Conservation (phyloP, 768 basidiomycete species). For the Boletus rubroflammeus region DNA sequence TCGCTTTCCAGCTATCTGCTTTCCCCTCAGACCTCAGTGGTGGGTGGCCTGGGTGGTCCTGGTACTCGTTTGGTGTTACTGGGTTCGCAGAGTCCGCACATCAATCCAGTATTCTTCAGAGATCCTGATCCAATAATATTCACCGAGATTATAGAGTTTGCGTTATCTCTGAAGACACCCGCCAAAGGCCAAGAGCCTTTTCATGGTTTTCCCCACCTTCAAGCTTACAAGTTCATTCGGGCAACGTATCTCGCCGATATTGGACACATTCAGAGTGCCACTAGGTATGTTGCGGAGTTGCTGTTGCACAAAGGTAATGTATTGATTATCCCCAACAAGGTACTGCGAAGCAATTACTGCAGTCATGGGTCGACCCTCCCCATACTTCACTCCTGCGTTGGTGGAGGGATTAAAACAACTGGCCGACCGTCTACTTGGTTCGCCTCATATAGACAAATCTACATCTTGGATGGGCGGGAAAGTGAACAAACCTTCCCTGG, state of each 20-base stretch:
- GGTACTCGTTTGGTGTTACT: slow-evolving; percentile 67
- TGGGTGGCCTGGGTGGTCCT: slow-evolving; percentile 68
- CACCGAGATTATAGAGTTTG: slow-evolving; percentile 91
- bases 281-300: slow-evolving; percentile 46
- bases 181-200: slow-evolving; percentile 86
- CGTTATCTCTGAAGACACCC: slow-evolving; percentile 66
- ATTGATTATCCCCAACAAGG: slow-evolving; percentile 46
- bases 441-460: slow-evolving; percentile 70
- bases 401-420: slow-evolving; percentile 75
- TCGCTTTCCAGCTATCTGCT: slow-evolving; percentile 66
- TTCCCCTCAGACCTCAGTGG: slow-evolving; percentile 72
- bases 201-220: slow-evolving; percentile 76
- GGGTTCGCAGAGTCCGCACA: slow-evolving; percentile 61
- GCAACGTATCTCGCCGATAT: slow-evolving; percentile 76
- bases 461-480: slow-evolving; percentile 87
- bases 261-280: slow-evolving; percentile 74
- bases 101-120: slow-evolving; percentile 48
- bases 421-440: slow-evolving; percentile 70
- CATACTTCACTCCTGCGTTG: slow-evolving; percentile 63
- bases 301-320: neutral
- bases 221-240: slow-evolving; percentile 81
- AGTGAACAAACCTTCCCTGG: slow-evolving; percentile 85
- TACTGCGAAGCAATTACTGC: slow-evolving; percentile 90
- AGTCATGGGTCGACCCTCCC: slow-evolving; percentile 57
- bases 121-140: slow-evolving; percentile 78